Conservation (phyloP, 2,329 filamentous ascomycete genomes). For the Alternaria gansuensis region DNA sequence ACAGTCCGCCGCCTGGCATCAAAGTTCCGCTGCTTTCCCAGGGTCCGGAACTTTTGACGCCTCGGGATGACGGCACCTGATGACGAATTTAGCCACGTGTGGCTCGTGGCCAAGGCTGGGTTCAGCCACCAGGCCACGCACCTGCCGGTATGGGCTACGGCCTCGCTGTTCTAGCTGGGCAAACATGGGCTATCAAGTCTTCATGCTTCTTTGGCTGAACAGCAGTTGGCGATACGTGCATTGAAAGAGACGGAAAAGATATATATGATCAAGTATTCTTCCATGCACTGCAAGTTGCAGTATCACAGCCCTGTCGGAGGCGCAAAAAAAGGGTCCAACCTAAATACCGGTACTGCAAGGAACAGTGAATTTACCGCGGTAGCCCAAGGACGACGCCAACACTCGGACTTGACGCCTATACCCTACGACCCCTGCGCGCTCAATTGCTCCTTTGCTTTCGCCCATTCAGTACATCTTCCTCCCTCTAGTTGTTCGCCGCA, state of each 20-base stretch:
- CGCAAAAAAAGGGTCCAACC: conserved; percentile 17
- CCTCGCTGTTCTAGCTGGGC: conserved; percentile 3
- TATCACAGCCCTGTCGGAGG: conserved; percentile 17
- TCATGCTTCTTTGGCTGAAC: background rate
- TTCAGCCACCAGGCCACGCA: conserved; percentile 11
- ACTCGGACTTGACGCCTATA: conserved; percentile 9
- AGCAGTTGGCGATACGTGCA: background rate
- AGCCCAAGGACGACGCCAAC: conserved; percentile 19
- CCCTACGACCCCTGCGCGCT: conserved; percentile 5
- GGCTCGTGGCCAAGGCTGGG: conserved; percentile 15
- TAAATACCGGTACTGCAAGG: conserved; percentile 4
- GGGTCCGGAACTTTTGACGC: background rate
- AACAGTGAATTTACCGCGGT: conserved; percentile 14
- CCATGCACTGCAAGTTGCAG: background rate
- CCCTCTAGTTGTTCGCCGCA: conserved; percentile 14
- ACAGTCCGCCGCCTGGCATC: background rate
- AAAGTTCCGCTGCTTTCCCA: background rate
- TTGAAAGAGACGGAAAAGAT: background rate
- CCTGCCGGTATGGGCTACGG: conserved; percentile 12
- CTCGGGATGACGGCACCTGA: conserved; percentile 17
- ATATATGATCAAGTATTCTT: background rate
- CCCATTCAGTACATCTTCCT: conserved; percentile 11
- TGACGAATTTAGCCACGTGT: conserved; percentile 18
- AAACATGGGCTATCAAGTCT: conserved; percentile 4
- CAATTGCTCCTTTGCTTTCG: conserved; percentile 13